Evolutionary conservation across 2,329 filamentous ascomycete genomes (phyloP), one percentile per base, ranked within the genome.

Genomic region (Paracamarosporium sp.): DNA sequence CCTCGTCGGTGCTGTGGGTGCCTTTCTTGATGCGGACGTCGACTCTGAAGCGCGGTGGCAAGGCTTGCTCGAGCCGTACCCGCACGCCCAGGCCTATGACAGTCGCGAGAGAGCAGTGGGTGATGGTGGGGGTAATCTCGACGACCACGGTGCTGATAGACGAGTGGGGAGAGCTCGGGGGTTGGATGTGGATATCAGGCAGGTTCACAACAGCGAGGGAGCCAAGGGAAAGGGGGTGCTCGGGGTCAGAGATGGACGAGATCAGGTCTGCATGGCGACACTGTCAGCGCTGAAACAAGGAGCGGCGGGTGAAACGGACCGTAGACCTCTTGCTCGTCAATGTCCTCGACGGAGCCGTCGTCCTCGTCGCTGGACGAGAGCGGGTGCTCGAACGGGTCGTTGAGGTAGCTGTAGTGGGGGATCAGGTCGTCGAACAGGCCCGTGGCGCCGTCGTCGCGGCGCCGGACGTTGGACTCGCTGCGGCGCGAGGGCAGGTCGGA

Each of bases 251-350:
- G 71, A 99, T 97, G 67, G 91, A 90, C 62, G 93, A 92, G 69
- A 99, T 95, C 60, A 99, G 85, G 80, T 99, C 94, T 95, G 63
- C 53, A 60, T 63, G 56, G 57, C 55, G 40, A 51, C n/a, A 43
- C 56, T 46, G 62, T 75, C 58, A 74, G 70, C 60, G 52, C 13
- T n/a, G 33, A 46, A 43, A 33, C 24, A 25, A 30, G 1, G 36
- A 31, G n/a, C n/a, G n/a, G n/a, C n/a, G n/a, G n/a, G n/a, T 50
- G 50, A 46, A 43, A 59, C 70, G 50, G 59, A 95, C 92, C 93
- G 74, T 94, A 99, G 40, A 99, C 94, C 78, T 99, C 95, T 77
- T 97, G 95, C 76, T 96, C 92, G 73, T 99, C 95, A 66, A 99
- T 97, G 56, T 91, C 90, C 68, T 98, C 93, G 33, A 88, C 83